Percentiles rank a stretch among this genome's conserved stretches.
These are phyloP conservation scores for Trichoderma harzianum DNA, from an alignment of 2,329 filamentous ascomycete genomes.

Conservation along the genomic window DNA sequence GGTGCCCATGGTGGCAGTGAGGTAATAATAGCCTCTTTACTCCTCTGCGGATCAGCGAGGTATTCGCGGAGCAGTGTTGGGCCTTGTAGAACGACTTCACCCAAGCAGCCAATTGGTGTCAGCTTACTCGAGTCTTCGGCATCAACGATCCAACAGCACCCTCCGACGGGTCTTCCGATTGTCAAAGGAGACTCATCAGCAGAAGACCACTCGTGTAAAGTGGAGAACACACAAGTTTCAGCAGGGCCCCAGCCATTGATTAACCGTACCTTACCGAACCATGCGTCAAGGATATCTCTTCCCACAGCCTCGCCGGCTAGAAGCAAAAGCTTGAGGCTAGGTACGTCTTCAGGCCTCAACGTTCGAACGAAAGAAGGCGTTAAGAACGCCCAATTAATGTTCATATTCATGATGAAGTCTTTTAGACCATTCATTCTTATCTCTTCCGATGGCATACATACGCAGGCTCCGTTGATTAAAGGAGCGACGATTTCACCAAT, in stretches of 20 bases:
- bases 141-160: neutral
- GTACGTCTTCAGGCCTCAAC: conserved; percentile 40
- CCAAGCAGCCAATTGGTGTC: conserved; percentile 12
- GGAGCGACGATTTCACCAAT: conserved; percentile 14
- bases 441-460: conserved; percentile 17
- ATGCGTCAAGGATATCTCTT: conserved; percentile 3
- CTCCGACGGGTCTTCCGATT: conserved; percentile 10
- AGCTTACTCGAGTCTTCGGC: neutral
- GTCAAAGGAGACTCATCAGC: neutral
- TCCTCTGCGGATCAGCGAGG: conserved; percentile 10
- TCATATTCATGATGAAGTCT: neutral
- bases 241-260: conserved; percentile 17
- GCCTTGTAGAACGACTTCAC: conserved; percentile 15
- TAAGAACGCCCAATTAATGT: conserved; percentile 7
- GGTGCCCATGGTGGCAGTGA: conserved; percentile 1
- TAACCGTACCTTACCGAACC: conserved; percentile 16
- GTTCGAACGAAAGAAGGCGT: conserved; percentile 26
- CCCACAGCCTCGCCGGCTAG: conserved; percentile 29
- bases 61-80: conserved; percentile 9
- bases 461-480: conserved; percentile 3
- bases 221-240: conserved; percentile 18
- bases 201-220: conserved; percentile 4
- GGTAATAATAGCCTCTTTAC: neutral
- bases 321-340: conserved; percentile 41
- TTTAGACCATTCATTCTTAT: conserved; percentile 2